Conservation (phyloP, 73 alveolate genomes). For the Tetrahymena malaccensis region DNA sequence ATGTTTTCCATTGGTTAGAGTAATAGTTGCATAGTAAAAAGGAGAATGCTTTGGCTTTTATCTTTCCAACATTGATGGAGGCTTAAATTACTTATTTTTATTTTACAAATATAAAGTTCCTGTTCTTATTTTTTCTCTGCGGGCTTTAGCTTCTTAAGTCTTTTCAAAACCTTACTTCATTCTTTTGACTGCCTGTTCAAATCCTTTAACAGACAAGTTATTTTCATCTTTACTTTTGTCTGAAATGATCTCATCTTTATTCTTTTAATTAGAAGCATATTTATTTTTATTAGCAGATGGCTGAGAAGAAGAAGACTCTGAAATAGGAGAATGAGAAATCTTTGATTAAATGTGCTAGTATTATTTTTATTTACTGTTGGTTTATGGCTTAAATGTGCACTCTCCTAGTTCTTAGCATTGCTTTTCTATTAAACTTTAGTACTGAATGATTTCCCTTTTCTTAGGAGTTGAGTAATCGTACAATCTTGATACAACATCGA, state of each 20-base stretch:
- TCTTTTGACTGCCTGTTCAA: background rate
- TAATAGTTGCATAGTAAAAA: background rate
- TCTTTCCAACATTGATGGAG: background rate
- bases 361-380: background rate
- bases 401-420: background rate
- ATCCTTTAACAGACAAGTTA: background rate
- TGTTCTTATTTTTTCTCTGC: background rate
- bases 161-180: background rate
- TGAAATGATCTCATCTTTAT: background rate
- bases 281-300: background rate
- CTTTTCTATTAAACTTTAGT: background rate
- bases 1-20: background rate
- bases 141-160: background rate
- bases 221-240: background rate
- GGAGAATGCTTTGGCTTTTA: background rate
- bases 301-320: background rate
- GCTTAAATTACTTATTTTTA: background rate
- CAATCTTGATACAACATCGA: background rate
- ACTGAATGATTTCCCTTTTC: background rate
- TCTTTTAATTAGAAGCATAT: background rate
- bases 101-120: background rate
- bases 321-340: background rate
- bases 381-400: background rate
- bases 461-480: background rate
- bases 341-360: background rate